phyloP scores from a whole-genome alignment of 306 rosid genomes.

The Trifolium pratense region DNA sequence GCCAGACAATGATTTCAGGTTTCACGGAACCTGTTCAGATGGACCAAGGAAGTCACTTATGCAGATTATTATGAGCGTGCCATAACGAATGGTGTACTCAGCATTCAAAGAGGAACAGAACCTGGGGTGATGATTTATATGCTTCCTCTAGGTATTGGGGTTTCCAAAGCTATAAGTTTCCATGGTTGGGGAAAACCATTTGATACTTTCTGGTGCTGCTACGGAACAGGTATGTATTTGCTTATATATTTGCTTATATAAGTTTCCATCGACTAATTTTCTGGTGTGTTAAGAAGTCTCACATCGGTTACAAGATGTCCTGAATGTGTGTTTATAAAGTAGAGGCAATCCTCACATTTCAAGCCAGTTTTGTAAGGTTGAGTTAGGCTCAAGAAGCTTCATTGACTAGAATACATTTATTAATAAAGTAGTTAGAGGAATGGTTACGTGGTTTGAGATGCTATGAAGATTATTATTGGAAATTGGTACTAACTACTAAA shows the following conservation, averaged over 20 bases:
- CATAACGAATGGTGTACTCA: constrained; percentile 81
- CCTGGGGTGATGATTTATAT: constrained; percentile 96
- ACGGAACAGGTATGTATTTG: constrained; percentile 83
- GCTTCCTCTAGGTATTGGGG: constrained; percentile 77
- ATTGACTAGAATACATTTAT: too few relatives aligned
- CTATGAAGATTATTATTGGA: neutral
- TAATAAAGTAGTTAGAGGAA: neutral
- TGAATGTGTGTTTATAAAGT: too few relatives aligned
- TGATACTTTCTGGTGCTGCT: constrained; percentile 86
- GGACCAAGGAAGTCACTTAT: constrained; percentile 82
- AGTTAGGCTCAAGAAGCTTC: too few relatives aligned
- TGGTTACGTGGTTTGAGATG: neutral
- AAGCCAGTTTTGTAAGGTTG: too few relatives aligned
- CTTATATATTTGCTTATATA: too few relatives aligned
- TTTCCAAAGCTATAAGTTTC: constrained; percentile 62
- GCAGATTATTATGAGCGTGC: constrained; percentile 94
- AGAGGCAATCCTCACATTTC: too few relatives aligned
- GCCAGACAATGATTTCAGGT: constrained; percentile 58
- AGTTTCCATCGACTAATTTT: too few relatives aligned
- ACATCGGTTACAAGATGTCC: too few relatives aligned
- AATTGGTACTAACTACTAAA: neutral
- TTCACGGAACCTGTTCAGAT: constrained; percentile 79
- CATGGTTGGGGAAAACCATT: constrained; percentile 80
- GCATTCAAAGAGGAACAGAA: constrained; percentile 91
- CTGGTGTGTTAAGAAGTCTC: too few relatives aligned